These are phyloP conservation scores for Chlorella ohadii DNA, from an alignment of 139 green algal species.

Conservation along the genomic window DNA sequence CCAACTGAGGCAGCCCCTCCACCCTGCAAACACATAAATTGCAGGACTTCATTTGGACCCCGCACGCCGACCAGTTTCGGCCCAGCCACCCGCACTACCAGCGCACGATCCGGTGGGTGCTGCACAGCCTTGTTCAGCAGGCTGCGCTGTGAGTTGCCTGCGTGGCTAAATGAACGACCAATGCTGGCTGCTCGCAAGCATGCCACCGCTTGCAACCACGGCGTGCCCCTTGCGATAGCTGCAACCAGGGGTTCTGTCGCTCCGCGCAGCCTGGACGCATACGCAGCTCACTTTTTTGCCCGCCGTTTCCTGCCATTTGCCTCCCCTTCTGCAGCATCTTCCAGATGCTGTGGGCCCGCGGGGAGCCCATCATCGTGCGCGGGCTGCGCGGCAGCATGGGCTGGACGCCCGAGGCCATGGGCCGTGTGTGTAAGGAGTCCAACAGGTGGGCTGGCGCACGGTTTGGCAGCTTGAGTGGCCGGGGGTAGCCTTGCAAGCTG, in stretches of 20 bases:
- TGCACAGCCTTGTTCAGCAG: not conserved
- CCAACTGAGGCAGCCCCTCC: too few relatives aligned
- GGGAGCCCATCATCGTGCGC: slow-evolving; percentile 68
- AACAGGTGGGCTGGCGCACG: not conserved
- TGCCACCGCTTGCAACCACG: too few relatives aligned
- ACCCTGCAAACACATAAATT: too few relatives aligned
- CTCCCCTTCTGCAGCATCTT: slow-evolving; percentile 23
- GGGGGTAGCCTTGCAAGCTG: too few relatives aligned
- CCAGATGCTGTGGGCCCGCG: slow-evolving; percentile 49
- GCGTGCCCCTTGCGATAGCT: too few relatives aligned
- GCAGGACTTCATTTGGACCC: slow-evolving; percentile 31
- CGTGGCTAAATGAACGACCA: too few relatives aligned
- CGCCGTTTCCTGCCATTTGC: too few relatives aligned
- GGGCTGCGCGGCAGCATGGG: slow-evolving; percentile 34
- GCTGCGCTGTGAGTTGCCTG: not conserved
- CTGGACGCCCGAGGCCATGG: slow-evolving; percentile 60
- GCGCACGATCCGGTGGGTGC: not conserved
- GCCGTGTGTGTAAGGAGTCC: slow-evolving; percentile 39
- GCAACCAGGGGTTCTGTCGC: too few relatives aligned
- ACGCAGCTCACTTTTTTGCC: too few relatives aligned
- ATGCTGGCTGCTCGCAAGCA: too few relatives aligned
- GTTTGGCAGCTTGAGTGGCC: too few relatives aligned
- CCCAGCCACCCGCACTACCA: not conserved
- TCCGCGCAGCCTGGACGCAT: too few relatives aligned
- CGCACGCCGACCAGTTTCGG: slow-evolving; percentile 9